A percentile compares a stretch with the other conserved stretches of the same genome.
Evolutionary conservation across 495 filamentous ascomycete species (phyloP).

Genomic region (Lichina pygmaea): DNA sequence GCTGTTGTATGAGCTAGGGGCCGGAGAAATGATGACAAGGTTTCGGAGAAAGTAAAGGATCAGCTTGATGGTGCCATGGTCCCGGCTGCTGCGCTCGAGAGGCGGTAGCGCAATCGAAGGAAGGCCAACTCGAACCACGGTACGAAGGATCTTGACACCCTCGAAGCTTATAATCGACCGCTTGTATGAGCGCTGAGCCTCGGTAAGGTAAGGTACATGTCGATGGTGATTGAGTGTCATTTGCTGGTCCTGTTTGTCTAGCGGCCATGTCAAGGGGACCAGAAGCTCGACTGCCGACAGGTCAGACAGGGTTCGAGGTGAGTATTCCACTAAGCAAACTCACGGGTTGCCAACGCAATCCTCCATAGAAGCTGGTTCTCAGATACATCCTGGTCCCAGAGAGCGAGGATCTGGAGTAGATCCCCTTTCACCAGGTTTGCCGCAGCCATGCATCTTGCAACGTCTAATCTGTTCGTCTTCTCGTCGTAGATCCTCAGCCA

Average conservation of each 20-base stretch:
- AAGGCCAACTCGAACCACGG: constrained; percentile 51
- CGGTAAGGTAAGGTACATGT: constrained; percentile 66
- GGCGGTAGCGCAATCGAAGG: constrained; percentile 63
- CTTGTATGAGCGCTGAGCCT: constrained; percentile 77
- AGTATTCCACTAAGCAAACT: constrained; percentile 3
- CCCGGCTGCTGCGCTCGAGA: constrained; percentile 47
- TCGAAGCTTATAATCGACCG: constrained; percentile 59
- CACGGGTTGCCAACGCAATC: constrained; percentile 56
- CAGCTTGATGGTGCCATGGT: constrained; percentile 84
- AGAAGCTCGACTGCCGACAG: constrained; percentile 50
- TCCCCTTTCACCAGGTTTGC: constrained; percentile 80
- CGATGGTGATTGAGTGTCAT: constrained; percentile 86
- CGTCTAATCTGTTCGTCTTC: constrained; percentile 81
- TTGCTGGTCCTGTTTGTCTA: constrained; percentile 46
- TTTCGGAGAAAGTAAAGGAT: constrained; percentile 76
- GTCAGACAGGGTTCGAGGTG: background rate
- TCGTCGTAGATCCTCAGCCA: constrained; percentile 92
- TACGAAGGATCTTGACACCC: constrained; percentile 45
- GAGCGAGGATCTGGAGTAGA: constrained; percentile 63
- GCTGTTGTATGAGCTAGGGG: constrained; percentile 26
- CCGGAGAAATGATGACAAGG: constrained; percentile 54
- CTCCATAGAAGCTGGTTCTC: constrained; percentile 49
- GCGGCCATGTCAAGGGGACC: constrained; percentile 83
- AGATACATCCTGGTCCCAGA: constrained; percentile 40
- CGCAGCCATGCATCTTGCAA: constrained; percentile 76